A percentile compares a stretch with the other conserved stretches of the same genome.
Conservation (phyloP, 164 flowering plant species). For the Brasenia schreberi region DNA sequence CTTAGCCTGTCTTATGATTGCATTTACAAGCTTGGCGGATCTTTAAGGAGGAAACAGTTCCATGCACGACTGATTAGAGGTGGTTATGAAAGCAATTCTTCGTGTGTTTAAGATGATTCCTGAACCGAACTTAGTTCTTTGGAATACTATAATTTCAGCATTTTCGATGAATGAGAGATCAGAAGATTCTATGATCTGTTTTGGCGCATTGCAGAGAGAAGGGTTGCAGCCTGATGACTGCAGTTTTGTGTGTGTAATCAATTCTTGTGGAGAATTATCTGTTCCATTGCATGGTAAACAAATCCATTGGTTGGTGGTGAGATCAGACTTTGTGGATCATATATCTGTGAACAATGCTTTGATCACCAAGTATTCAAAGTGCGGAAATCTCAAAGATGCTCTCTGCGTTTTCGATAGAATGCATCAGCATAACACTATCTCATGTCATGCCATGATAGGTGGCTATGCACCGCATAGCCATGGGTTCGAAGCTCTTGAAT, state of each 20-base stretch:
- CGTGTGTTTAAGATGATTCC: conserved; percentile 52
- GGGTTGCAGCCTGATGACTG: conserved; percentile 73
- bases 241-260: conserved; percentile 69
- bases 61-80: conserved; percentile 59
- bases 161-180: conserved; percentile 50
- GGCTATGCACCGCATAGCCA: no score
- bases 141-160: conserved; percentile 93
- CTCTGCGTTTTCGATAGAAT: conserved; percentile 8
- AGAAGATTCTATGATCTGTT: conserved; percentile 54
- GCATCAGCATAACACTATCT: no score
- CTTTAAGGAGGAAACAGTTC: conserved; percentile 58
- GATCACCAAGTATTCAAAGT: conserved; percentile 69
- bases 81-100: conserved; percentile 47
- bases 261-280: conserved; percentile 61
- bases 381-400: conserved; percentile 67
- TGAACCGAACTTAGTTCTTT: conserved; percentile 59
- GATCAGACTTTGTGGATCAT: conserved; percentile 32
- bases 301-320: conserved; percentile 48
- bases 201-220: conserved; percentile 37
- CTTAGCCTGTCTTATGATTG: conserved; percentile 66
- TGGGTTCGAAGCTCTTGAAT: no score
- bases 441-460: no score
- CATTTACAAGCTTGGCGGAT: conserved; percentile 52
- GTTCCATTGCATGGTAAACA: conserved; percentile 71
- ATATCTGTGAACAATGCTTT: conserved; percentile 64